Evolutionary conservation across 2,329 filamentous ascomycete species (phyloP).

Genomic region (Fusarium chaquense): DNA sequence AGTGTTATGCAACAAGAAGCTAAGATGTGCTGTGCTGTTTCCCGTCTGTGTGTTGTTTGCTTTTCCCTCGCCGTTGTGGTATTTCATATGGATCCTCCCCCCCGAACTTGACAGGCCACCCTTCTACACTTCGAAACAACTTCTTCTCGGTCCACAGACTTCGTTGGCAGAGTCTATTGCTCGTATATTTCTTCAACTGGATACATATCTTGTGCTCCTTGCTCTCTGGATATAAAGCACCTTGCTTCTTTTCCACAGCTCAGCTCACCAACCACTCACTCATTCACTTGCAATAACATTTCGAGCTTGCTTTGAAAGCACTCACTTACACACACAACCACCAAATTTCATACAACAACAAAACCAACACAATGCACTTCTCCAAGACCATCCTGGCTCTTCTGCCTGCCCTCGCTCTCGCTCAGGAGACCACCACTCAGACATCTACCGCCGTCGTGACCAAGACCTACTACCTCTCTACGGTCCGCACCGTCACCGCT

Average conservation of each 20-base stretch:
- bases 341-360: slow-evolving; percentile 18
- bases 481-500: slow-evolving; percentile 57
- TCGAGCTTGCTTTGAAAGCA: slow-evolving; percentile 40
- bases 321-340: slow-evolving; percentile 36
- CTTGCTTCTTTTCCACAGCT: slow-evolving; percentile 30
- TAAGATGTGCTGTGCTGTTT: slow-evolving; percentile 26
- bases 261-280: slow-evolving; percentile 37
- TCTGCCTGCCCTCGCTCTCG: slow-evolving; percentile 67
- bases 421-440: slow-evolving; percentile 57
- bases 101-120: slow-evolving; percentile 32
- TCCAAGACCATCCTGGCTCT: slow-evolving; percentile 60
- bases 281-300: slow-evolving; percentile 38
- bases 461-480: slow-evolving; percentile 64
- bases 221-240: slow-evolving; percentile 49
- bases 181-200: slow-evolving; percentile 42
- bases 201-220: slow-evolving; percentile 36
- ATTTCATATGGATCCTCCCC: slow-evolving; percentile 44
- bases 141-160: slow-evolving; percentile 53
- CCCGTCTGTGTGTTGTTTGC: slow-evolving; percentile 35
- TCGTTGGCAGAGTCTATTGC: slow-evolving; percentile 69
- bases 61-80: slow-evolving; percentile 30
- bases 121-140: slow-evolving; percentile 42
- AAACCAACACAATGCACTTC: slow-evolving; percentile 53
- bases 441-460: slow-evolving; percentile 65
- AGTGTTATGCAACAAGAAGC: slow-evolving; percentile 16